Evolutionary conservation across 2,329 filamentous ascomycete species (phyloP).

Genomic region (Fusarium stilboides): DNA sequence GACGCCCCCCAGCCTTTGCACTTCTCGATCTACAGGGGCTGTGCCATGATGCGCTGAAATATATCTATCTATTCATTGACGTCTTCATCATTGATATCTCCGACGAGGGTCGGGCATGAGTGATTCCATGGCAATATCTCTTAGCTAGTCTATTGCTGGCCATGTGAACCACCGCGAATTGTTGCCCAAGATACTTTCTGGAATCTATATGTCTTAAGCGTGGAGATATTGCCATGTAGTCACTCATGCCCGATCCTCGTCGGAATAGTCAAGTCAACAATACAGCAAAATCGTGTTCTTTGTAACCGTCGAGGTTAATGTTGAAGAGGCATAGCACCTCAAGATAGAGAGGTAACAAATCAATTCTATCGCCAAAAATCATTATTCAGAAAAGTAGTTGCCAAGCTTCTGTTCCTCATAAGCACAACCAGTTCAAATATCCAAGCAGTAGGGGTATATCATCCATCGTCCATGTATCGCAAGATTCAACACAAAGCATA

Average conservation of each 20-base stretch:
- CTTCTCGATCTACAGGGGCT: conserved; percentile 11
- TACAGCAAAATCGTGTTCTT: no score
- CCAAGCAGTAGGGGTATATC: conserved; percentile 24
- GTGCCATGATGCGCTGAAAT: background rate
- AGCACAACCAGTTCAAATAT: background rate
- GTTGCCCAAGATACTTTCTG: background rate
- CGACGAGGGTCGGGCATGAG: background rate
- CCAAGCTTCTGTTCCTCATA: background rate
- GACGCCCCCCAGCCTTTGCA: conserved; percentile 6
- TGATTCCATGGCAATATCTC: background rate
- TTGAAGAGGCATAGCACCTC: no score
- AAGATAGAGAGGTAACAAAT: background rate
- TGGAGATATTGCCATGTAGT: background rate
- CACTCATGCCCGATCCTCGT: no score
- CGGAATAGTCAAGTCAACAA: no score
- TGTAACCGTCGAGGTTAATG: no score
- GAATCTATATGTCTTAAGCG: background rate
- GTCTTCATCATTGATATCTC: background rate
- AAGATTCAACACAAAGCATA: conserved; percentile 1
- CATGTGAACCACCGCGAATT: background rate
- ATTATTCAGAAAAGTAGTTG: background rate
- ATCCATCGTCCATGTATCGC: conserved; percentile 6
- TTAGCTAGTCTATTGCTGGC: background rate
- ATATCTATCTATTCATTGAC: background rate
- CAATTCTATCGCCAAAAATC: background rate